Conservation (phyloP, 768 basidiomycete genomes). For the Rhodotorula taiwanensis region DNA sequence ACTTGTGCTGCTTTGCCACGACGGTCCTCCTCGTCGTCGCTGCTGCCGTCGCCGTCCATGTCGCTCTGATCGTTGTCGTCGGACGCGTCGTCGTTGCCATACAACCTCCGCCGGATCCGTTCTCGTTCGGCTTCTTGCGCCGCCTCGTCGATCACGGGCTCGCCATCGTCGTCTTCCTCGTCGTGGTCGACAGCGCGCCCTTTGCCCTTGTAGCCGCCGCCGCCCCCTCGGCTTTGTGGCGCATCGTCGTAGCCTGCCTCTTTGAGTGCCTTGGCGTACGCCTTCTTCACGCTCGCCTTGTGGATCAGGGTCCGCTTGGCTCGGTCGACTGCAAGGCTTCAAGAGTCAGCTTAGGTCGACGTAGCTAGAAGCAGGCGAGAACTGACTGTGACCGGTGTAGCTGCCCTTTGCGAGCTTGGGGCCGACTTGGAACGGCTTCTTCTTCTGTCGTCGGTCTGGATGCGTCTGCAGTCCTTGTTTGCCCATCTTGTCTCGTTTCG, state of each 20-base stretch:
- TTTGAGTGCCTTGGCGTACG: constrained; percentile 29
- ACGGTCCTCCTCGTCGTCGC: constrained; percentile 1
- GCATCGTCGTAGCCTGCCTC: constrained; percentile 27
- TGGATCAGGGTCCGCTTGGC: constrained; percentile 38
- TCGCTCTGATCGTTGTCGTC: constrained; percentile 17
- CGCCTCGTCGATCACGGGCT: constrained; percentile 13
- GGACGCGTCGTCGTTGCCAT: constrained; percentile 25
- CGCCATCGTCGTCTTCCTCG: constrained; percentile 6
- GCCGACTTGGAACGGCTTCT: constrained; percentile 26
- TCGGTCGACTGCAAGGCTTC: constrained; percentile 1
- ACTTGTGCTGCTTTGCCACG: not conserved
- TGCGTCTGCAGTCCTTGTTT: not conserved
- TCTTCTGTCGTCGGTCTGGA: constrained; percentile 6
- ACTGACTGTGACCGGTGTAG: constrained; percentile 33
- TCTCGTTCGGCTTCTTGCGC: constrained; percentile 23
- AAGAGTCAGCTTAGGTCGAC: not conserved
- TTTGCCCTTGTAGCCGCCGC: constrained; percentile 4
- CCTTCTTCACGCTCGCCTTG: constrained; percentile 35
- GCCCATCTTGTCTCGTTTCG: not conserved
- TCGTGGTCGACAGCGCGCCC: not conserved
- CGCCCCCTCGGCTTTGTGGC: too few relatives aligned
- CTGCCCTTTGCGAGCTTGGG: constrained; percentile 28
- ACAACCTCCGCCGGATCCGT: constrained; percentile 24
- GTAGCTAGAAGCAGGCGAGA: not conserved
- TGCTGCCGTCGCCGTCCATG: constrained; percentile 2